Evolutionary conservation across 108 stramenopile genomes (phyloP).

Genomic region (Nitzschia sp.): DNA sequence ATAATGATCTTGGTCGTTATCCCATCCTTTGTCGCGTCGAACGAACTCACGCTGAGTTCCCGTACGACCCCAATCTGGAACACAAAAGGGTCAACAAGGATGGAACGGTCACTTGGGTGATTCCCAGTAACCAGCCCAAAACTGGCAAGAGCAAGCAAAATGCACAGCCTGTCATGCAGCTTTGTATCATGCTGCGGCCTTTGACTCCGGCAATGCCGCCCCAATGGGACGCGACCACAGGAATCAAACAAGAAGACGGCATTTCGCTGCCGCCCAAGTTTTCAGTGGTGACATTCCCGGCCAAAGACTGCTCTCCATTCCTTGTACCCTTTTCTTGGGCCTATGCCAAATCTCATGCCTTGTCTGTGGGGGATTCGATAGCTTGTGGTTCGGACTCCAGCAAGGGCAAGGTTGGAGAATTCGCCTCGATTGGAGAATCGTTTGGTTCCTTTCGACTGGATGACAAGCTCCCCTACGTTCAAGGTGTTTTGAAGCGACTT

Average conservation of each 20-base stretch:
- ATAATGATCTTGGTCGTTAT: conserved; percentile 20
- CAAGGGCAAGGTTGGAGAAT: conserved; percentile 5
- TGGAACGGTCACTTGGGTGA: conserved; percentile 5
- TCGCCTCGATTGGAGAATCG: background rate
- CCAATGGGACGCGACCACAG: background rate
- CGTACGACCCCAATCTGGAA: conserved; percentile 41
- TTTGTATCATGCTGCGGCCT: conserved; percentile 40
- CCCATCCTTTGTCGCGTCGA: conserved; percentile 66
- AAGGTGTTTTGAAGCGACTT: too few species aligned
- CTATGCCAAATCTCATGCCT: conserved; percentile 31
- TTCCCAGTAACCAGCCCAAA: conserved; percentile 2
- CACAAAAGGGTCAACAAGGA: conserved; percentile 19
- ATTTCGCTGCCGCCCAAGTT: conserved; percentile 38
- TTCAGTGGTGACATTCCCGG: conserved; percentile 44
- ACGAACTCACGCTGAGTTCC: conserved; percentile 53
- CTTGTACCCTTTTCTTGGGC: conserved; percentile 55
- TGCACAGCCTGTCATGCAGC: conserved; percentile 9
- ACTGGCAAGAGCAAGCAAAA: background rate
- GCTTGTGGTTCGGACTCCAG: background rate
- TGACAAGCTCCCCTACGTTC: conserved; percentile 15
- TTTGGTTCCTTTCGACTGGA: conserved; percentile 22
- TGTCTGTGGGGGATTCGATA: conserved; percentile 25
- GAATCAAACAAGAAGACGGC: background rate
- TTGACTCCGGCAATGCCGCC: conserved; percentile 40
- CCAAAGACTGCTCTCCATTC: conserved; percentile 27